phyloP scores from a whole-genome alignment of 345 rosid genomes.

The Zanthoxylum bungeanum region DNA sequence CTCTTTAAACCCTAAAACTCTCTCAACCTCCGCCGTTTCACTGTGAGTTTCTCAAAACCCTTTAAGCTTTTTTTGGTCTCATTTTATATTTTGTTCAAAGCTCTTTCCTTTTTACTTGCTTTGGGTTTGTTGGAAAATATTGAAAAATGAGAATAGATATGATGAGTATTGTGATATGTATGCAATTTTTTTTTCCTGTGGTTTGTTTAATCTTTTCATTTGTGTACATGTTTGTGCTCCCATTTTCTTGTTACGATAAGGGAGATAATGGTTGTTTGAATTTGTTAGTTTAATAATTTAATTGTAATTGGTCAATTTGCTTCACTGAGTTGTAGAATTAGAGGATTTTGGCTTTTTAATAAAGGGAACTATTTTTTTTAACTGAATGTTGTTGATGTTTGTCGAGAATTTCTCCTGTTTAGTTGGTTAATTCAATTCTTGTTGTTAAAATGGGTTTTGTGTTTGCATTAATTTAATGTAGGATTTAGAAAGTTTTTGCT shows the following conservation, averaged over 20 bases:
- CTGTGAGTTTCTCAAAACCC: neutral
- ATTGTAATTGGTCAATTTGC: neutral
- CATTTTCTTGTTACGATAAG: neutral
- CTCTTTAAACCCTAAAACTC: slow-evolving; percentile 25
- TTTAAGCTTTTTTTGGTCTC: neutral
- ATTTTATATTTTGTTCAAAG: neutral
- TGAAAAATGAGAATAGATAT: neutral
- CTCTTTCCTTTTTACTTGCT: neutral
- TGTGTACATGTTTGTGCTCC: too few species aligned
- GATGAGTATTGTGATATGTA: neutral
- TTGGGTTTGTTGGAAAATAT: neutral
- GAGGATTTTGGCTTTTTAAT: neutral
- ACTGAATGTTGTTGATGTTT: neutral
- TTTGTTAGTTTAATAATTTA: neutral
- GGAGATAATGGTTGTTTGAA: neutral
- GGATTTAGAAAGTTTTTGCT: neutral
- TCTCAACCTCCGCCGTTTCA: neutral
- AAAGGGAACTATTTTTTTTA: neutral
- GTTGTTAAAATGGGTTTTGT: neutral
- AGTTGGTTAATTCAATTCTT: neutral
- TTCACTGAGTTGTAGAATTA: neutral
- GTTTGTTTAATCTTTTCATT: neutral
- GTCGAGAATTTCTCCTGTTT: neutral
- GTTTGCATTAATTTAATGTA: neutral
- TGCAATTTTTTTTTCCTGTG: neutral